Conservation (phyloP, 192 early-diverging fungal species). For the Mortierella antarctica region DNA sequence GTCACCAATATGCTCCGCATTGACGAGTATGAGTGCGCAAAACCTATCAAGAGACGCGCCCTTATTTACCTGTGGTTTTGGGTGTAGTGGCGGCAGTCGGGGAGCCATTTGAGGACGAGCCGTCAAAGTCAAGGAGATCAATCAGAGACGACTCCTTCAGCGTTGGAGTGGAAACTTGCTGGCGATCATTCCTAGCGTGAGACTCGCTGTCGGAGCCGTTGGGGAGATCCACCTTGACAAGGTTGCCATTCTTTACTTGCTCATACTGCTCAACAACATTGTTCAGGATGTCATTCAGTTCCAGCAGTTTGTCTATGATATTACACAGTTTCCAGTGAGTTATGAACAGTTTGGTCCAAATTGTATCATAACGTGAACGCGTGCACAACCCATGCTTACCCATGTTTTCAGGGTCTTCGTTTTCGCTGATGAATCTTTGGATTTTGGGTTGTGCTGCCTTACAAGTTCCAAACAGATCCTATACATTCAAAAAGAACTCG, state of each 20-base stretch:
- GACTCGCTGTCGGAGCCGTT: conserved; percentile 6
- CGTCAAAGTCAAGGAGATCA: conserved; percentile 55
- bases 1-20: neutral
- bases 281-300: conserved; percentile 84
- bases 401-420: conserved; percentile 81
- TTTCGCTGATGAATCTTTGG: conserved; percentile 76
- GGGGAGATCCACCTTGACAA: conserved; percentile 43
- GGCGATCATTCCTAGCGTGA: neutral
- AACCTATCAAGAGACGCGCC: neutral
- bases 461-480: conserved; percentile 76
- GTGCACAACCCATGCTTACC: conserved; percentile 56
- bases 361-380: neutral
- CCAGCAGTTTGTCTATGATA: conserved; percentile 69
- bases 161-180: neutral
- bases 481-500: neutral
- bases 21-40: no score
- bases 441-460: conserved; percentile 79
- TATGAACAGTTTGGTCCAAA: neutral
- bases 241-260: conserved; percentile 63
- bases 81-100: conserved; percentile 13
- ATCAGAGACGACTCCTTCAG: conserved; percentile 56
- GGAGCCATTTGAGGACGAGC: conserved; percentile 5
- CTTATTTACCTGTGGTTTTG: conserved; percentile 25
- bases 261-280: conserved; percentile 77
- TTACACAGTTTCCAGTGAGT: neutral